phyloP scores from a whole-genome alignment of 2,329 filamentous ascomycete species.

The Pseudogymnoascus sp. region DNA sequence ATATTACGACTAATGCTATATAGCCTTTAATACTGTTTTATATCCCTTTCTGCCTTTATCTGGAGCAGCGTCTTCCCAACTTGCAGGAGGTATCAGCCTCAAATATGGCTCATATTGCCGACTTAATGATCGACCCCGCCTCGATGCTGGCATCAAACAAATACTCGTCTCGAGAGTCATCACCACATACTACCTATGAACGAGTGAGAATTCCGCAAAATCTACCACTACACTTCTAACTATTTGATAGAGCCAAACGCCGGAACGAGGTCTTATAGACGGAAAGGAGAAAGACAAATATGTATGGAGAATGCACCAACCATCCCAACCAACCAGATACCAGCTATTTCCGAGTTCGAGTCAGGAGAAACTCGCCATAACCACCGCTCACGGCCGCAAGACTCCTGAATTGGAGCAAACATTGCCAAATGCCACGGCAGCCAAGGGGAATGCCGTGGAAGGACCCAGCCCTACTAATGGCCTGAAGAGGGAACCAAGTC shows the following conservation, averaged over 20 bases:
- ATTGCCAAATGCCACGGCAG: constrained; percentile 34
- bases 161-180: constrained; percentile 43
- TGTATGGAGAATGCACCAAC: constrained; percentile 50
- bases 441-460: constrained; percentile 28
- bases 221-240: constrained; percentile 8
- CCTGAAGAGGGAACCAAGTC: constrained; percentile 48
- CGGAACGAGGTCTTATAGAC: constrained; percentile 1
- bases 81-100: constrained; percentile 2
- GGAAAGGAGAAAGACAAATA: constrained; percentile 38
- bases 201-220: constrained; percentile 24
- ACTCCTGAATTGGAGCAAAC: constrained; percentile 35
- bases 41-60: constrained; percentile 6
- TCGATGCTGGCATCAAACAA: constrained; percentile 31
- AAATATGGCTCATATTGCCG: constrained; percentile 53
- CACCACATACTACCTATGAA: constrained; percentile 34
- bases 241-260: constrained; percentile 3
- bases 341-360: constrained; percentile 51
- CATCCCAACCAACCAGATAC: constrained; percentile 45
- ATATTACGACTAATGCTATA: constrained; percentile 6
- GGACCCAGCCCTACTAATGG: constrained; percentile 29
- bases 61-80: constrained; percentile 1
- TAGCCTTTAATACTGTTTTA: constrained; percentile 7
- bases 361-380: constrained; percentile 30
- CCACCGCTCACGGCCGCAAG: constrained; percentile 20
- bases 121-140: constrained; percentile 41